These are phyloP conservation scores for Hyaloperonospora arabidopsidis DNA, from an alignment of 352 stramenopile genomes.

Conservation along the genomic window DNA sequence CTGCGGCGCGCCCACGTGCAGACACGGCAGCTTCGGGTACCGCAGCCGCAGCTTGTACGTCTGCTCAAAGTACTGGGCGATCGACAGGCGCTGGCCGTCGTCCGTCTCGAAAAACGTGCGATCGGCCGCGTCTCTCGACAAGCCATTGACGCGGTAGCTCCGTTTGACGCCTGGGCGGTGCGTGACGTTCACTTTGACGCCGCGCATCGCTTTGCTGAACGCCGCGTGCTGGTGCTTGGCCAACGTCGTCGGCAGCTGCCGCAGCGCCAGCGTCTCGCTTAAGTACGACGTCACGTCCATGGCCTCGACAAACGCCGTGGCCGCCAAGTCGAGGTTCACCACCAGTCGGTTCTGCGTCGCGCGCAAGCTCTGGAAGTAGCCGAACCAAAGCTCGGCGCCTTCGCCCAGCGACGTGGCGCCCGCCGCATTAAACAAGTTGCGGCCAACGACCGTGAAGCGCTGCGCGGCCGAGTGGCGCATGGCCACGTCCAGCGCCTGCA, in stretches of 20 bases:
- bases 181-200: conserved; percentile 58
- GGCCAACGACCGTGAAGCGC: conserved; percentile 44
- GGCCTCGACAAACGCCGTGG: conserved; percentile 58
- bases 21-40: conserved; percentile 68
- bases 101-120: conserved; percentile 61
- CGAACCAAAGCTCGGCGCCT: conserved; percentile 59
- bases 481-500: conserved; percentile 67
- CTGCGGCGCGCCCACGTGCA: conserved; percentile 65
- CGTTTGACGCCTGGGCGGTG: conserved; percentile 52
- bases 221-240: conserved; percentile 37
- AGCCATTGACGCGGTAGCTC: conserved; percentile 56
- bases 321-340: conserved; percentile 63
- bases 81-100: conserved; percentile 33
- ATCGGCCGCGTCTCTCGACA: conserved; percentile 36
- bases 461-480: conserved; percentile 51
- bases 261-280: conserved; percentile 23
- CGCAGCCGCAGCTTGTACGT: conserved; percentile 46
- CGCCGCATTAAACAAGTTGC: conserved; percentile 41
- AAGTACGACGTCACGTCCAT: conserved; percentile 55
- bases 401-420: conserved; percentile 48
- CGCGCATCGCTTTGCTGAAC: conserved; percentile 49
- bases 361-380: conserved; percentile 67
- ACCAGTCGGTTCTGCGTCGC: conserved; percentile 58
- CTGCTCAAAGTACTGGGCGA: conserved; percentile 53
- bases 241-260: conserved; percentile 27